phyloP scores from a whole-genome alignment of 2,329 filamentous ascomycete genomes.

The Chaetomiaceae sp. region DNA sequence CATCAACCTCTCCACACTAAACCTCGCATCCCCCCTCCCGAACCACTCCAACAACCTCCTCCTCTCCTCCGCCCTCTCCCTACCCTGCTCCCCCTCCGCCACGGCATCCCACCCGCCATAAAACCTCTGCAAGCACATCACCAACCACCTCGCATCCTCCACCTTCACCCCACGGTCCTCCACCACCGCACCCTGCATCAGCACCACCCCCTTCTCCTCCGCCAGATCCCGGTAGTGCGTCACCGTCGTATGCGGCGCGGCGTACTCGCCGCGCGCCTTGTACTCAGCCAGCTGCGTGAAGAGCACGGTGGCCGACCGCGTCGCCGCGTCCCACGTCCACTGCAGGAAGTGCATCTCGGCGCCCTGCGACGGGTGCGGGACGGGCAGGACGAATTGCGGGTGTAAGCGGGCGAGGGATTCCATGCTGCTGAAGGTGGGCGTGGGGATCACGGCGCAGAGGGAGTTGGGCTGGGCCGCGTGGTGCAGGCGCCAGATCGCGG shows the following conservation, averaged over 20 bases:
- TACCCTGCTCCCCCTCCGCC: conserved; percentile 34
- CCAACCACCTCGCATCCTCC: conserved; percentile 79
- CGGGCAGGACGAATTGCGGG: conserved; percentile 86
- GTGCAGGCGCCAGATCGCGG: conserved; percentile 82
- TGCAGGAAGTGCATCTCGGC: conserved; percentile 95
- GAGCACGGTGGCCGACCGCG: conserved; percentile 65
- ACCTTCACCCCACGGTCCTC: conserved; percentile 69
- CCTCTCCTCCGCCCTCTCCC: conserved; percentile 56
- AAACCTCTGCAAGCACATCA: conserved; percentile 92
- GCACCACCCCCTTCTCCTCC: conserved; percentile 64
- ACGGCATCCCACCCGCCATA: conserved; percentile 61
- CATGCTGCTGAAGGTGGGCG: conserved; percentile 67
- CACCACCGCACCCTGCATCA: conserved; percentile 78
- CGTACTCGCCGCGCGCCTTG: conserved; percentile 83
- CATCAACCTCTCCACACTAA: conserved; percentile 77
- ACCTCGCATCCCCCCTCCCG: conserved; percentile 66
- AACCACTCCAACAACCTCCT: conserved; percentile 75
- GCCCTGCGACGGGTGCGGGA: conserved; percentile 61
- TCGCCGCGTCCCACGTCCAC: conserved; percentile 76
- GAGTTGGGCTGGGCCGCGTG: conserved; percentile 67
- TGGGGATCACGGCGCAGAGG: conserved; percentile 77
- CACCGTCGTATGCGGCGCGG: conserved; percentile 85
- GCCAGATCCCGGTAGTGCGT: conserved; percentile 84
- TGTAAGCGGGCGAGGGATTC: conserved; percentile 63
- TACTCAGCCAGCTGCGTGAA: conserved; percentile 94